Evolutionary conservation across 805 yeast species (phyloP).

Genomic region (Scheffersomyces lignosus): DNA sequence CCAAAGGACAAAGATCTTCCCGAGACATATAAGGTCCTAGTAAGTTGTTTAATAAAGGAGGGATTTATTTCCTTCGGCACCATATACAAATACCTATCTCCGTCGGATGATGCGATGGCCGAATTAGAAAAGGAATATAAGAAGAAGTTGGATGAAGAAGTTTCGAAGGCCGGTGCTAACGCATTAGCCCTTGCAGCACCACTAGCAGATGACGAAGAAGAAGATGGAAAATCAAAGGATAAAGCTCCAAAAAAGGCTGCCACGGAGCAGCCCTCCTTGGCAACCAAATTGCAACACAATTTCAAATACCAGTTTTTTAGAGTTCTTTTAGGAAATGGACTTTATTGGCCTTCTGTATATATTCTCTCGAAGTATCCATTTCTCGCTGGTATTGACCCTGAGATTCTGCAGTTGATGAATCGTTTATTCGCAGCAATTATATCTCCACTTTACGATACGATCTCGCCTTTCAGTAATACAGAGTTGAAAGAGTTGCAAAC

Average conservation of each 20-base stretch:
- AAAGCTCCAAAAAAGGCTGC: neutral
- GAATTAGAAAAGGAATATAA: slow-evolving; percentile 46
- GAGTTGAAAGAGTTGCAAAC: slow-evolving; percentile 23
- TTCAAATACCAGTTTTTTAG: slow-evolving; percentile 44
- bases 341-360: slow-evolving; percentile 60
- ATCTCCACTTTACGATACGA: slow-evolving; percentile 42
- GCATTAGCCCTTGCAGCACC: slow-evolving; percentile 91
- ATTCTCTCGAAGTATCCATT: slow-evolving; percentile 63
- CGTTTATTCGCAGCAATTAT: slow-evolving; percentile 51
- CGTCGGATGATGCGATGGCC: slow-evolving; percentile 49
- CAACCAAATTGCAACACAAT: slow-evolving; percentile 20
- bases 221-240: slow-evolving; percentile 1
- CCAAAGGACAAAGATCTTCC: slow-evolving; percentile 35
- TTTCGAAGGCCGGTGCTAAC: slow-evolving; percentile 63
- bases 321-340: slow-evolving; percentile 56
- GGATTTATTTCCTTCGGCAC: slow-evolving; percentile 66
- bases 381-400: slow-evolving; percentile 54
- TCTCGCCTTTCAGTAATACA: slow-evolving; percentile 17
- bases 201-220: slow-evolving; percentile 56
- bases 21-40: slow-evolving; percentile 44
- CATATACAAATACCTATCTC: slow-evolving; percentile 56
- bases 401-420: slow-evolving; percentile 47
- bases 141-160: slow-evolving; percentile 50
- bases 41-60: slow-evolving; percentile 60
- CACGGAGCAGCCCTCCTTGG: slow-evolving; percentile 7